These are phyloP conservation scores for Podila horticola DNA, from an alignment of 192 early-diverging fungal genomes.

Conservation along the genomic window DNA sequence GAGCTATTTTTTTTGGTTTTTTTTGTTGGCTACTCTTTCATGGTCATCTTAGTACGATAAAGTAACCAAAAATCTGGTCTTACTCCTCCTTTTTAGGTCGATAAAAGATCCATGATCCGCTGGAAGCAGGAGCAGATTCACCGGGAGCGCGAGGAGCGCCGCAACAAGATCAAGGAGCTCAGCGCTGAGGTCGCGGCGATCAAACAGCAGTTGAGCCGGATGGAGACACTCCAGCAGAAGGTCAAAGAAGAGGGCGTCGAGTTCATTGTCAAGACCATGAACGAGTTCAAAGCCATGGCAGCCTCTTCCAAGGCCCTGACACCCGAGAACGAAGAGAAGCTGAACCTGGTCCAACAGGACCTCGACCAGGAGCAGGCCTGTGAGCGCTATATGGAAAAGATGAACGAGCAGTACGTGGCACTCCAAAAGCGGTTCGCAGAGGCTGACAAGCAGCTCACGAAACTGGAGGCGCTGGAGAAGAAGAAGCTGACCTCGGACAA, in stretches of 20 bases:
- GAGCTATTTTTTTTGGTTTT: neutral
- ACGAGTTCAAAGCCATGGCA: constrained; percentile 17
- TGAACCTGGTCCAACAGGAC: constrained; percentile 10
- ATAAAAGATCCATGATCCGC: constrained; percentile 89
- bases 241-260: neutral
- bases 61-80: neutral
- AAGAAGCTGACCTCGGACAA: constrained; percentile 79
- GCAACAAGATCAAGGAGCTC: constrained; percentile 65
- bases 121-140: constrained; percentile 94
- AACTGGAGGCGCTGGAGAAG: constrained; percentile 67
- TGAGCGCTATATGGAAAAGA: constrained; percentile 38
- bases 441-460: constrained; percentile 61
- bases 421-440: constrained; percentile 46
- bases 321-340: neutral
- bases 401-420: constrained; percentile 55
- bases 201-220: constrained; percentile 57
- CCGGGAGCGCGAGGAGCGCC: constrained; percentile 82
- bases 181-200: constrained; percentile 49
- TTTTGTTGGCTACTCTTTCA: neutral
- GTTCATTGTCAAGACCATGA: constrained; percentile 2
- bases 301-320: constrained; percentile 10
- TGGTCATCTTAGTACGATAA: neutral
- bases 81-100: constrained; percentile 38
- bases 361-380: constrained; percentile 45
- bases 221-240: constrained; percentile 31